These are phyloP conservation scores for Veloporphyrellus conicus DNA, from an alignment of 1,284 basidiomycete species.

Conservation along the genomic window DNA sequence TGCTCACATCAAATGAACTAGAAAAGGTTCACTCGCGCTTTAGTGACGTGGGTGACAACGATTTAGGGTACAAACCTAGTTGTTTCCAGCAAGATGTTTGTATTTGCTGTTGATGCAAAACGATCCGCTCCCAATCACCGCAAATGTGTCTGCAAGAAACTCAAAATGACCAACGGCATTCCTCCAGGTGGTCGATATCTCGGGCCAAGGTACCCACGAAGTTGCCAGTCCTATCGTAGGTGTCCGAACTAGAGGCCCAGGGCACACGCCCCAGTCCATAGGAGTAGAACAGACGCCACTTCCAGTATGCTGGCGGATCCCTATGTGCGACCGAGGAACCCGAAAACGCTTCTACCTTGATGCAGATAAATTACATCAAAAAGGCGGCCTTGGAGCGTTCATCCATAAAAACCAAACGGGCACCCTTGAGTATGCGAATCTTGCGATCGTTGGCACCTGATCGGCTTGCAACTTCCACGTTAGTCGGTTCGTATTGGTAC, in stretches of 20 bases:
- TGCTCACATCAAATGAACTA: constrained; percentile 1
- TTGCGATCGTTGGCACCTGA: constrained; percentile 30
- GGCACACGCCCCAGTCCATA: constrained; percentile 9
- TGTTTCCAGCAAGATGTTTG: constrained; percentile 1
- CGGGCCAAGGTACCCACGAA: constrained; percentile 13
- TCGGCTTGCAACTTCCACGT: constrained; percentile 17
- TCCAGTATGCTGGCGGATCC: constrained; percentile 19
- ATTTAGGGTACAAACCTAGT: constrained; percentile 15
- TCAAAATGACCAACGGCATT: constrained; percentile 4
- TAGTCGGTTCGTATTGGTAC: constrained; percentile 34
- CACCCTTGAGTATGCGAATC: constrained; percentile 33
- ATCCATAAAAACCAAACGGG: constrained; percentile 42
- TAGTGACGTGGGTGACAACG: constrained; percentile 1
- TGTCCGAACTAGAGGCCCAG: too few species aligned
- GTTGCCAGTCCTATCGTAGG: constrained; percentile 3
- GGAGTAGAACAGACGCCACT: constrained; percentile 19
- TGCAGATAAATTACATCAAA: constrained; percentile 34
- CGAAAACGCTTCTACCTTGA: constrained; percentile 18
- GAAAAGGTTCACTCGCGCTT: constrained; percentile 7
- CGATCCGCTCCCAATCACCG: constrained; percentile 17
- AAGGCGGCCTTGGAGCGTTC: constrained; percentile 41
- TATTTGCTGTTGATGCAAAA: constrained; percentile 4
- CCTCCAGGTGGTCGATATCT: constrained; percentile 6
- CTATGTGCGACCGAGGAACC: constrained; percentile 7
- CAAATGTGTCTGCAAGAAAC: constrained; percentile 2